Percentiles rank a stretch among this genome's conserved stretches.
Conservation (phyloP, 345 rosid species). For the Acer saccharum region DNA sequence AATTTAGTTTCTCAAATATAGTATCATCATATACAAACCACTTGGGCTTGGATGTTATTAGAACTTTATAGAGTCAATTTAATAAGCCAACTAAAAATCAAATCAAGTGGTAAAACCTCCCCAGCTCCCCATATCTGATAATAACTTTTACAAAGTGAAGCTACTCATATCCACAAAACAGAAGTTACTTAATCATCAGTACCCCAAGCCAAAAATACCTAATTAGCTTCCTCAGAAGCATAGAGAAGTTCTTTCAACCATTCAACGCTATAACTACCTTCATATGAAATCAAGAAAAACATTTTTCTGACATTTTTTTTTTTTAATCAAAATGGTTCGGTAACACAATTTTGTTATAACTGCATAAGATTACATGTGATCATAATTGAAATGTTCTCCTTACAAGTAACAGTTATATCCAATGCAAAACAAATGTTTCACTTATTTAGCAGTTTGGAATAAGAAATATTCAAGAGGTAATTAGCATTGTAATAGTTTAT, state of each 20-base stretch:
- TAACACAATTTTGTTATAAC: not conserved
- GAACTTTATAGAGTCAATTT: not conserved
- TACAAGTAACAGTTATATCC: not conserved
- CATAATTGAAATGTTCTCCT: not conserved
- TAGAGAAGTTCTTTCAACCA: not conserved
- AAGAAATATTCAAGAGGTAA: slow-evolving; percentile 10
- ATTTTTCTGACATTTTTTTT: not conserved
- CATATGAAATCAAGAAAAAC: not conserved
- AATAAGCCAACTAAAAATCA: not conserved
- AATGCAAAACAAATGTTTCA: not conserved
- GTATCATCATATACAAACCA: slow-evolving; percentile 1
- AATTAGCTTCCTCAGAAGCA: not conserved
- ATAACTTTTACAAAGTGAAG: slow-evolving; percentile 1
- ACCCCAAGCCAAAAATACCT: not conserved
- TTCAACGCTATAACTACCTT: not conserved
- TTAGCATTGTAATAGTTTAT: not conserved
- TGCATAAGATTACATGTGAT: not conserved
- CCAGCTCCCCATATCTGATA: not conserved
- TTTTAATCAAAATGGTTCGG: not conserved
- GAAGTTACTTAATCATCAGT: not conserved
- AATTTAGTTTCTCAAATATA: not conserved
- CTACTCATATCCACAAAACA: not conserved
- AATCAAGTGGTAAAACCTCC: not conserved
- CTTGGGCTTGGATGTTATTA: not conserved
- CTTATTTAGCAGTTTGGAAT: slow-evolving; percentile 1